A percentile compares a stretch with the other conserved stretches of the same genome.
Conservation (phyloP, 345 rosid species). For the Eucalyptus albens region DNA sequence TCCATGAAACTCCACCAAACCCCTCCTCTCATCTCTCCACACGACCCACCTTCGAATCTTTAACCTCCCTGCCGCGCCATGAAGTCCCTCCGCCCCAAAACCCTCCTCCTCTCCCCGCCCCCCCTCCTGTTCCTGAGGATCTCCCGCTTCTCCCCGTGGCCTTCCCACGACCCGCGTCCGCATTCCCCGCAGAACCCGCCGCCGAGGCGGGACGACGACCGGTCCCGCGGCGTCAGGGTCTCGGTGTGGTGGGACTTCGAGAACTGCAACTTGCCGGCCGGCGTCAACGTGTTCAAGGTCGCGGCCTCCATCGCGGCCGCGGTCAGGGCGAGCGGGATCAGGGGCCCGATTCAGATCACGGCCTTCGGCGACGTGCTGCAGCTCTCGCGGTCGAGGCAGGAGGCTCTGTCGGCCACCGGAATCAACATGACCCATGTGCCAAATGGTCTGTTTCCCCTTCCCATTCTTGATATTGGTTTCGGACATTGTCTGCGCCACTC, state of each 20-base stretch:
- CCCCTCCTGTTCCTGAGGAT: conserved; percentile 8
- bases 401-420: conserved; percentile 69
- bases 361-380: conserved; percentile 73
- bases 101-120: neutral
- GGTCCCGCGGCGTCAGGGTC: conserved; percentile 41
- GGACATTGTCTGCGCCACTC: neutral
- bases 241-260: conserved; percentile 98
- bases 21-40: neutral
- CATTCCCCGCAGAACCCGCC: neutral
- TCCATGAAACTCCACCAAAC: neutral
- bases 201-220: conserved; percentile 26
- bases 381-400: conserved; percentile 58
- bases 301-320: conserved; percentile 47
- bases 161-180: neutral
- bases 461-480: neutral
- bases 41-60: neutral
- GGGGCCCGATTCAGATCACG: conserved; percentile 70
- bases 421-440: conserved; percentile 68
- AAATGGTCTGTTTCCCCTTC: conserved; percentile 19
- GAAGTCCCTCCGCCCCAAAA: neutral
- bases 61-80: neutral
- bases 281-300: conserved; percentile 48
- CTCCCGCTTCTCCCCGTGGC: conserved; percentile 18
- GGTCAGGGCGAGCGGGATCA: conserved; percentile 53
- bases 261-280: conserved; percentile 58